These are phyloP conservation scores for Bisporella sp. DNA, from an alignment of 2,329 filamentous ascomycete species.

Conservation along the genomic window DNA sequence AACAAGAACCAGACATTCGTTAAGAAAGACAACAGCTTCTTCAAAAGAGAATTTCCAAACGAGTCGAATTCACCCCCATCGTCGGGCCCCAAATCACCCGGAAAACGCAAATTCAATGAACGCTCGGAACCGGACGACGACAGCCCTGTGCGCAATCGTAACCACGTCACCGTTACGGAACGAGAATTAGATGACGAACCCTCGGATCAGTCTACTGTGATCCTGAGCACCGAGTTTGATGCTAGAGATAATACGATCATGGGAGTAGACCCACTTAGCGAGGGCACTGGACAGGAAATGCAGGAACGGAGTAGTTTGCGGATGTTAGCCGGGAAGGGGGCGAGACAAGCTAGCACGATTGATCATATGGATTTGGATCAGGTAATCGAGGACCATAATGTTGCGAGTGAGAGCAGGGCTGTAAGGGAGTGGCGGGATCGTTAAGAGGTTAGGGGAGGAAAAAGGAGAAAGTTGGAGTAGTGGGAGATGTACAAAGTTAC, in stretches of 20 bases:
- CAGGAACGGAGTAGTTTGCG: constrained; percentile 20
- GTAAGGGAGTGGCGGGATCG: constrained; percentile 1
- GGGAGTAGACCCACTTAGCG: constrained; percentile 17
- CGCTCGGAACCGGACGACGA: constrained; percentile 5
- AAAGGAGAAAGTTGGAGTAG: no score
- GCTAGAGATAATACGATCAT: constrained; percentile 12
- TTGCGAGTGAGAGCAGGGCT: constrained; percentile 16
- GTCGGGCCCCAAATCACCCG: constrained; percentile 9
- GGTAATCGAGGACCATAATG: constrained; percentile 17
- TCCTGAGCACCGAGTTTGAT: no score
- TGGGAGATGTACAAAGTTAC: no score
- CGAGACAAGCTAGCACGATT: constrained; percentile 8
- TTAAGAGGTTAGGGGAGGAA: no score
- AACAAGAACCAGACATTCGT: constrained; percentile 37
- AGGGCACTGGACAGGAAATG: constrained; percentile 20
- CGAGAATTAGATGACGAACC: no score
- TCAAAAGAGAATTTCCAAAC: constrained; percentile 38
- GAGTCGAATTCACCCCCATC: constrained; percentile 7
- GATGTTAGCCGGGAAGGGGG: constrained; percentile 11
- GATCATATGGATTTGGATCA: constrained; percentile 26
- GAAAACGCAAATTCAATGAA: constrained; percentile 22
- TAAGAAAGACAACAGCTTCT: constrained; percentile 43
- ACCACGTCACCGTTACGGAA: no score
- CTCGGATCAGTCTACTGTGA: no score
- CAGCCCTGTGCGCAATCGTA: no score